Conservation (phyloP, 257 asterid genomes). For the Thymus quinquecostatus region DNA sequence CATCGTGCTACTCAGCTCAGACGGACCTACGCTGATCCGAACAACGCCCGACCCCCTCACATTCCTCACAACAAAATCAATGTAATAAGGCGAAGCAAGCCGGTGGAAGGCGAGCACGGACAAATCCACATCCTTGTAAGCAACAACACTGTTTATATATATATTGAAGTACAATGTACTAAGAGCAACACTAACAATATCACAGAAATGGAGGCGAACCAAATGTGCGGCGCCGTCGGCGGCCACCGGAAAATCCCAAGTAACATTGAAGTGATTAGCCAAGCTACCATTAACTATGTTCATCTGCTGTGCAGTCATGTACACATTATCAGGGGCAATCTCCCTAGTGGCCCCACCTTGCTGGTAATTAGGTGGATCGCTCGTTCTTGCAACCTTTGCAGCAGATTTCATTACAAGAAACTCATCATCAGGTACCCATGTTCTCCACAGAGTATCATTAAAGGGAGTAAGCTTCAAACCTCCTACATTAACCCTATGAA, state of each 20-base stretch:
- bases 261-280: conserved; percentile 52
- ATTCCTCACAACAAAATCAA: conserved; percentile 62
- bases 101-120: conserved; percentile 54
- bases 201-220: conserved; percentile 76
- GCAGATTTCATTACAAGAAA: conserved; percentile 70
- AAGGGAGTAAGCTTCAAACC: conserved; percentile 76
- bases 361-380: conserved; percentile 58
- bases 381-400: conserved; percentile 56
- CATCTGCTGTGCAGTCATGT: conserved; percentile 82
- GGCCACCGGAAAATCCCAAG: conserved; percentile 72
- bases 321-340: conserved; percentile 71
- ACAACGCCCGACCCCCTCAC: conserved; percentile 40
- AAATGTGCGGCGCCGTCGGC: conserved; percentile 39
- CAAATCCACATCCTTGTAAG: conserved; percentile 69
- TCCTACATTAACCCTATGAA: conserved; percentile 84
- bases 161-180: conserved; percentile 62
- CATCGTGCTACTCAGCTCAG: conserved; percentile 58
- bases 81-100: conserved; percentile 70
- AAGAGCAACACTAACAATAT: conserved; percentile 63
- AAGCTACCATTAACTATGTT: conserved; percentile 50
- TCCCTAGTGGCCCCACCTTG: conserved; percentile 72
- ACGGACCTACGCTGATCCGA: conserved; percentile 66
- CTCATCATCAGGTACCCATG: conserved; percentile 74
- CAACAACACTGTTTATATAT: conserved; percentile 59
- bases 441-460: conserved; percentile 83